These are phyloP conservation scores for Fusarium bactridioides DNA, from an alignment of 2,329 filamentous ascomycete species.

Conservation along the genomic window DNA sequence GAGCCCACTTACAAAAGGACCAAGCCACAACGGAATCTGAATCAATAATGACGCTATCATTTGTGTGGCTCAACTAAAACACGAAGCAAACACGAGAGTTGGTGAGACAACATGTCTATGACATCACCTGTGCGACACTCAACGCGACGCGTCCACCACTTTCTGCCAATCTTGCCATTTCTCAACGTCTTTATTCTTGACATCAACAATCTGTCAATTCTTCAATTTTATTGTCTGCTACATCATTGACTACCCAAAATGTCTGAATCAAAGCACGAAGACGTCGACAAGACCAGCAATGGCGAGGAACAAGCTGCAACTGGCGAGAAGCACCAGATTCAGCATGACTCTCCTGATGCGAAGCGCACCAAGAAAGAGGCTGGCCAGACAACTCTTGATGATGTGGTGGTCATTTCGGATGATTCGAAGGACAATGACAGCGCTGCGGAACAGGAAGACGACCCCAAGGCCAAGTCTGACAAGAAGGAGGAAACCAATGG, in stretches of 20 bases:
- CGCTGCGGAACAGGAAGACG: conserved; percentile 1
- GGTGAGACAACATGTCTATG: conserved; percentile 27
- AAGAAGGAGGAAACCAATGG: not conserved
- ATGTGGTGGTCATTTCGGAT: conserved; percentile 10
- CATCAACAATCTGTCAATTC: not conserved
- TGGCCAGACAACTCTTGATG: conserved; percentile 36
- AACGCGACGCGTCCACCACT: conserved; percentile 24
- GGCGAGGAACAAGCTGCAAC: conserved; percentile 13
- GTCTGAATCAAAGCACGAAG: conserved; percentile 11
- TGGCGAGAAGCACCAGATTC: conserved; percentile 43
- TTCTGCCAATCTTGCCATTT: not conserved
- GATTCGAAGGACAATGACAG: not conserved
- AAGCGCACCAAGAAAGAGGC: conserved; percentile 41
- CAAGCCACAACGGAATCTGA: not conserved
- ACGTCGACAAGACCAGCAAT: conserved; percentile 7
- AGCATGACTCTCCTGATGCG: conserved; percentile 36
- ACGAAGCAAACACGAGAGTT: conserved; percentile 17
- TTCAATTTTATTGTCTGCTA: not conserved
- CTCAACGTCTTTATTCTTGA: not conserved
- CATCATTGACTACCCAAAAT: conserved; percentile 7
- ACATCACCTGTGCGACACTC: conserved; percentile 36
- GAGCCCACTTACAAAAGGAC: not conserved
- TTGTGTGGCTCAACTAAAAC: conserved; percentile 10
- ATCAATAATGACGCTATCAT: not conserved
- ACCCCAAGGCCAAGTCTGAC: not conserved